phyloP scores from a whole-genome alignment of 208 protist genomes.

The Acanthamoeba triangularis region DNA sequence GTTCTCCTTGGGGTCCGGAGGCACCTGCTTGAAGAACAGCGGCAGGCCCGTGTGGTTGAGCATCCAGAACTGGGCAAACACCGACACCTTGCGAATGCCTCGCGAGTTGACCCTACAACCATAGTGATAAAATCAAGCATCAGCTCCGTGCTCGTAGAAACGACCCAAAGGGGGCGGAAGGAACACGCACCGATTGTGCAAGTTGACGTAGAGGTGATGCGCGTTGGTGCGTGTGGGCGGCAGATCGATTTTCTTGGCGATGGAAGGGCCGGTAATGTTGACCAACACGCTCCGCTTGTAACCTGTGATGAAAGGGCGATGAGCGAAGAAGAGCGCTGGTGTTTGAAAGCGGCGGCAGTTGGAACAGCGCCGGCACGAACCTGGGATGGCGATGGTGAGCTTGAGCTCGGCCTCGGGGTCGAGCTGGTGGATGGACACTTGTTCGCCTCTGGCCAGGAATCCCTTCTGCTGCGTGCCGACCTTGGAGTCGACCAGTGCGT shows the following conservation, averaged over 20 bases:
- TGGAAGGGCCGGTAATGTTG: constrained; percentile 30
- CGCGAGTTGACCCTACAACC: constrained; percentile 24
- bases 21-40: constrained; percentile 58
- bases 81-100: constrained; percentile 55
- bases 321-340: no score
- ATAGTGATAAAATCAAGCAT: not conserved
- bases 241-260: constrained; percentile 65
- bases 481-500: constrained; percentile 53
- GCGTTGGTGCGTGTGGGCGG: constrained; percentile 41
- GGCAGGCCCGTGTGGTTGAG: constrained; percentile 75
- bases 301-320: constrained; percentile 1
- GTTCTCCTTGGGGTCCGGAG: constrained; percentile 55
- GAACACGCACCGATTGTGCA: constrained; percentile 55
- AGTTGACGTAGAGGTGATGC: constrained; percentile 63
- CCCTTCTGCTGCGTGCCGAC: constrained; percentile 59
- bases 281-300: constrained; percentile 68
- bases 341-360: not conserved
- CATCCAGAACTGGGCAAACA: constrained; percentile 77
- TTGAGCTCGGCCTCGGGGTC: constrained; percentile 55
- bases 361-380: not conserved
- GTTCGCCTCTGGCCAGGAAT: constrained; percentile 43
- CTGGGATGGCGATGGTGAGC: constrained; percentile 65
- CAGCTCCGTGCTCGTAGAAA: not conserved
- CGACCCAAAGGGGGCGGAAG: not conserved
- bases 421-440: constrained; percentile 66